Base-by-base conservation (phyloP, 208 protist species). In the Novymonas esmeraldas region DNA sequence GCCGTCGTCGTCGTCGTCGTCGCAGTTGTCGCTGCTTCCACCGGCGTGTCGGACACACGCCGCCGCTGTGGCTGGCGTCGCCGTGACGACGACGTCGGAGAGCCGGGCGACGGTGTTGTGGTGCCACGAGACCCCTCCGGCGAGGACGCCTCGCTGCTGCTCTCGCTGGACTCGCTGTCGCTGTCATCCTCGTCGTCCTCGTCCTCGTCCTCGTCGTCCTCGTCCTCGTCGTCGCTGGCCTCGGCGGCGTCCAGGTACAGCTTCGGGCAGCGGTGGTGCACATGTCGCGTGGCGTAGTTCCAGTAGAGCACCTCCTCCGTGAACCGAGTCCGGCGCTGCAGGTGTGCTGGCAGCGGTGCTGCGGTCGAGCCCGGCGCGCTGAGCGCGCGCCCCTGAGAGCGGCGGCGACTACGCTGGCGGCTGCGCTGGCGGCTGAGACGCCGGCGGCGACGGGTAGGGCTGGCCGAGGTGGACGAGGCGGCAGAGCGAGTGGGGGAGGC, bases 211-310 rank as follows among this genome's bases (percentile, higher is more conserved):
- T 54, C 55, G 26, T 52, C 68, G 20, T 68, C 62, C 3, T 70
- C 70, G 3, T 73, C 68, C 20, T 75, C 71, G 26, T 78, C 70
- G 28, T 84, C 78, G 6, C 64, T 70, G 54, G 60, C 66, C 58
- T 64, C 62, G 18, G 57, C 54, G 4, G 73, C 71, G 67, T 85
- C 71, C 18, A 85, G 72, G 68, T 81, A 73, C 24, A 85, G 70
- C 68, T 73, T 75, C 6, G 74, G 74, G 70, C 79, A 85, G 18
- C 79, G 74, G 54, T 85, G 79, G 54, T 80, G 74, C 16, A 85
- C 79, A 64, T 85, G 74, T 38, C 79, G 79, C 20, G 79, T 85
- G 14, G 71, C 70, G 63, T 81, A 67, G 44, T 68, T 69, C 57
- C 76, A 64, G 67, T 81, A 80, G 26, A 78, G 65, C 64, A 64